A percentile compares a stretch with the other conserved stretches of the same genome.
These are phyloP conservation scores for Nannochloropsis gaditana DNA, from an alignment of 108 stramenopile species.

Conservation along the genomic window DNA sequence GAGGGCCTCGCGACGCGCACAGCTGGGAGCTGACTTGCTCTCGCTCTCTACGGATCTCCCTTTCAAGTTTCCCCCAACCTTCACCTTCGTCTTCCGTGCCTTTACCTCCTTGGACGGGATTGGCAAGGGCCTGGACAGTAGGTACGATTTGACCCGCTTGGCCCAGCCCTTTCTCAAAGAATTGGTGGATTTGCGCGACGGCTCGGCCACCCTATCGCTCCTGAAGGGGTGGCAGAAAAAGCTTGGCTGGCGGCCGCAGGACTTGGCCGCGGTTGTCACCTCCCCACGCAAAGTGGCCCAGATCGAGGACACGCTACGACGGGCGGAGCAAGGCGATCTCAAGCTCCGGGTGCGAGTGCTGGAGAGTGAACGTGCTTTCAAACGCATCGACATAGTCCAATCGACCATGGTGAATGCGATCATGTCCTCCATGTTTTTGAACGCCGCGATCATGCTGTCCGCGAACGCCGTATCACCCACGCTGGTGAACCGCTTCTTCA, in stretches of 20 bases:
- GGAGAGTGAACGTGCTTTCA: conserved; percentile 49
- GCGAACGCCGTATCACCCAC: background rate
- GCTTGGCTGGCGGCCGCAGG: conserved; percentile 24
- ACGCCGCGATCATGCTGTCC: conserved; percentile 51
- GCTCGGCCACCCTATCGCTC: conserved; percentile 44
- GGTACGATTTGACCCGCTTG: conserved; percentile 80
- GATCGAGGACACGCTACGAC: conserved; percentile 76
- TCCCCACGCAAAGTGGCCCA: conserved; percentile 74
- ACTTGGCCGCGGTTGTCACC: conserved; percentile 43
- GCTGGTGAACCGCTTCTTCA: background rate
- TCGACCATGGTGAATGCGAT: conserved; percentile 42
- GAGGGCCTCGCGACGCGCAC: conserved; percentile 54
- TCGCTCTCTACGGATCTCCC: conserved; percentile 51
- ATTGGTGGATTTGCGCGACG: conserved; percentile 72
- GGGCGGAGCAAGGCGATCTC: conserved; percentile 74
- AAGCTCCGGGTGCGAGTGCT: conserved; percentile 74
- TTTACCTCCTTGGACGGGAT: conserved; percentile 95
- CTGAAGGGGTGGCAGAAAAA: conserved; percentile 46
- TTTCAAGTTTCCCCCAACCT: conserved; percentile 88
- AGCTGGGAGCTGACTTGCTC: conserved; percentile 53
- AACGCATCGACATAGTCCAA: conserved; percentile 46
- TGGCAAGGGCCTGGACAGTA: conserved; percentile 79
- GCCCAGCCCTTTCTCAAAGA: conserved; percentile 88
- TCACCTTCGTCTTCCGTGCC: conserved; percentile 93
- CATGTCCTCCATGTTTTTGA: conserved; percentile 44